phyloP scores from a whole-genome alignment of 768 basidiomycete genomes.

The Amyloporia xantha region DNA sequence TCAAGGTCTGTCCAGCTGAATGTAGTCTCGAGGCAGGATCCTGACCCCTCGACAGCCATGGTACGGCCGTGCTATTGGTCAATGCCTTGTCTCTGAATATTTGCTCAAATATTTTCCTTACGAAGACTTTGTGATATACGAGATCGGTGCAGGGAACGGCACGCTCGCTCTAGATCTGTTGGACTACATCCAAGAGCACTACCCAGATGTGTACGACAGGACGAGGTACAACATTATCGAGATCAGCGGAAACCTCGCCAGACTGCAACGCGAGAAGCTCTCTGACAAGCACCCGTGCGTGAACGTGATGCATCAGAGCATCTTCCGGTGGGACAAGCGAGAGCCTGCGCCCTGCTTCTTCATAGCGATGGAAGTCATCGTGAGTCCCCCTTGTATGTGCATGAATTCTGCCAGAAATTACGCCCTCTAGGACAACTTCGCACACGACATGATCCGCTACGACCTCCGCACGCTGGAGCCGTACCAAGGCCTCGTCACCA shows the following conservation, averaged over 20 bases:
- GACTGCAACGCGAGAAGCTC: constrained; percentile 65
- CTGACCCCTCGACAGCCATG: constrained; percentile 56
- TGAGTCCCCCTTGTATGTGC: constrained; percentile 34
- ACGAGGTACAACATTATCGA: constrained; percentile 94
- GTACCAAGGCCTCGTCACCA: constrained; percentile 74
- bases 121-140: constrained; percentile 93
- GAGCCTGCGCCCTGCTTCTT: constrained; percentile 88
- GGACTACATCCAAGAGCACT: constrained; percentile 63
- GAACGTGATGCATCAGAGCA: constrained; percentile 64
- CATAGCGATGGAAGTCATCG: constrained; percentile 91
- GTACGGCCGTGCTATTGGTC: constrained; percentile 88
- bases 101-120: constrained; percentile 94
- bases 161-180: constrained; percentile 89
- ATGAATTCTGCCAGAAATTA: background rate
- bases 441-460: constrained; percentile 92
- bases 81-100: constrained; percentile 87
- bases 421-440: constrained; percentile 77
- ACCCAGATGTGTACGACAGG: constrained; percentile 90
- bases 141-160: constrained; percentile 97
- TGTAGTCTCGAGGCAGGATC: background rate
- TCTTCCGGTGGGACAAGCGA: constrained; percentile 76
- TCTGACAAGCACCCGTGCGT: constrained; percentile 58
- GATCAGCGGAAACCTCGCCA: constrained; percentile 76
- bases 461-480: constrained; percentile 74
- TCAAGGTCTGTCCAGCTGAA: constrained; percentile 60